These are phyloP conservation scores for Malus hybrid DNA, from an alignment of 331 rosid genomes.

Conservation along the genomic window DNA sequence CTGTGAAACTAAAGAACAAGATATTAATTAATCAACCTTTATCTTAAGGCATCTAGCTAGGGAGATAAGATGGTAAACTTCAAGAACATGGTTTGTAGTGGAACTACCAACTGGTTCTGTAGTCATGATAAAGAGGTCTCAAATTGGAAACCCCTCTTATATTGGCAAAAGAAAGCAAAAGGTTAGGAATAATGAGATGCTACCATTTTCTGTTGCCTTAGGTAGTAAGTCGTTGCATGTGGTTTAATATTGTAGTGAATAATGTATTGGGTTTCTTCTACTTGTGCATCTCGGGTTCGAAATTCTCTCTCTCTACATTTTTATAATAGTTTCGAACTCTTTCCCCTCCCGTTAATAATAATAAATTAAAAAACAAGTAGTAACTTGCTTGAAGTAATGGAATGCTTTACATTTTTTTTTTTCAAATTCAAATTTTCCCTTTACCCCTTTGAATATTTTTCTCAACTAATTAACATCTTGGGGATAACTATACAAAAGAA, in stretches of 20 bases:
- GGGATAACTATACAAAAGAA: neutral
- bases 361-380: neutral
- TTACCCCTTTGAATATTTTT: neutral
- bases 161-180: neutral
- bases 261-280: too few species aligned
- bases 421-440: neutral
- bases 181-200: neutral
- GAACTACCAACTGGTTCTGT: too few species aligned
- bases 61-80: neutral
- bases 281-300: rapidly evolving
- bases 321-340: too few species aligned
- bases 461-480: neutral
- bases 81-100: neutral
- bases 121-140: neutral
- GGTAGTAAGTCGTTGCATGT: too few species aligned
- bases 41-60: neutral
- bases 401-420: neutral
- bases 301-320: too few species aligned
- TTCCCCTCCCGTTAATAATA: too few species aligned
- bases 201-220: neutral
- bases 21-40: too few species aligned
- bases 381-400: neutral
- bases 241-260: too few species aligned
- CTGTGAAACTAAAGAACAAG: neutral
- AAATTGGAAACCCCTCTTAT: neutral